These are phyloP conservation scores for Hirsutella minnesotensis DNA, from an alignment of 2,329 filamentous ascomycete species.

Conservation along the genomic window DNA sequence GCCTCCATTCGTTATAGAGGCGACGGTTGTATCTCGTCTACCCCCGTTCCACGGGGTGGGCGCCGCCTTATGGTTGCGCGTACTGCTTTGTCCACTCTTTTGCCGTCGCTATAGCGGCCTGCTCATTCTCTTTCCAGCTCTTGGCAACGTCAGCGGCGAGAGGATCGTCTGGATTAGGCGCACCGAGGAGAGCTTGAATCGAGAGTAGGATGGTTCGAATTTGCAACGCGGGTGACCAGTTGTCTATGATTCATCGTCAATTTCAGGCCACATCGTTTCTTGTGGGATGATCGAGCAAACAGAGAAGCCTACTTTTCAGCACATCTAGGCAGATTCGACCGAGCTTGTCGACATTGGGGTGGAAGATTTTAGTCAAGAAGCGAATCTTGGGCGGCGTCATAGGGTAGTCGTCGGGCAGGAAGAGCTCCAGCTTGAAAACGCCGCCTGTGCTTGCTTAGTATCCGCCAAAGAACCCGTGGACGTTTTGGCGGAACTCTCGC, in stretches of 20 bases:
- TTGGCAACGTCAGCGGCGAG: conserved; percentile 95
- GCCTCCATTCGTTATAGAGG: conserved; percentile 1
- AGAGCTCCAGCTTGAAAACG: conserved; percentile 92
- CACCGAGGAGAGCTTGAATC: conserved; percentile 90
- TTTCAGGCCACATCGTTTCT: background rate
- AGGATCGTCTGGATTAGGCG: conserved; percentile 96
- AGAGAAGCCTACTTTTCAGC: conserved; percentile 63
- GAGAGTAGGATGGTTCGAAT: conserved; percentile 98
- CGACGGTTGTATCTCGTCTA: background rate
- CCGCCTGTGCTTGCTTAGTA: conserved; percentile 37
- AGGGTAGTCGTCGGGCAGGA: conserved; percentile 95
- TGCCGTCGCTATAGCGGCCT: conserved; percentile 82
- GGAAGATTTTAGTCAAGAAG: conserved; percentile 98
- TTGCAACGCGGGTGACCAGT: conserved; percentile 96
- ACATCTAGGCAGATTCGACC: conserved; percentile 96
- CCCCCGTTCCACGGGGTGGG: background rate
- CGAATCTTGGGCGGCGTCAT: conserved; percentile 99
- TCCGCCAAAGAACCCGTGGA: background rate
- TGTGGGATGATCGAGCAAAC: no score
- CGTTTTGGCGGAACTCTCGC: background rate
- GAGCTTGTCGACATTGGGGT: conserved; percentile 96
- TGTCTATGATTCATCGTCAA: conserved; percentile 45
- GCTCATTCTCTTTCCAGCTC: conserved; percentile 94
- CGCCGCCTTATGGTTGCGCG: conserved; percentile 36
- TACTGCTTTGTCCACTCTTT: conserved; percentile 84